Conservation (phyloP, 352 stramenopile genomes). For the Phytopythium ostracodes region DNA sequence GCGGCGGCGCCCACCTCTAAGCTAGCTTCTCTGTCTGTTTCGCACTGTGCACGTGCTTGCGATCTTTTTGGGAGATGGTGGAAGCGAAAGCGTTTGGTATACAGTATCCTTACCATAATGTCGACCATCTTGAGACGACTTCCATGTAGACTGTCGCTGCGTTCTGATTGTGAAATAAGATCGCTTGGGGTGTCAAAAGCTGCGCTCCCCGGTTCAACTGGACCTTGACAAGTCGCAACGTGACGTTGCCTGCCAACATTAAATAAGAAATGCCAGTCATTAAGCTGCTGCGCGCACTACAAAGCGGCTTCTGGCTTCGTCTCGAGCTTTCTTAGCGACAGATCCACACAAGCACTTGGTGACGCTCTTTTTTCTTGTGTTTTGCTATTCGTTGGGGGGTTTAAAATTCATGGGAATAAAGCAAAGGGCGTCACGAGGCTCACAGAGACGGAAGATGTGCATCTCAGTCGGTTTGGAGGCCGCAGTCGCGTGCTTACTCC, state of each 20-base stretch:
- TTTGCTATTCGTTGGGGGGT: not conserved
- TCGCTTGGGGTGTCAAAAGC: not conserved
- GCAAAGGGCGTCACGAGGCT: not conserved
- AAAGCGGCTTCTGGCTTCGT: no score
- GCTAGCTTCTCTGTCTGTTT: not conserved
- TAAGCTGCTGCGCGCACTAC: no score
- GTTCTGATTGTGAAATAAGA: not conserved
- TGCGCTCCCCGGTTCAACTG: not conserved
- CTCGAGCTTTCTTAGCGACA: not conserved
- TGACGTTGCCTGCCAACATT: not conserved
- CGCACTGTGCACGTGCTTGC: no score
- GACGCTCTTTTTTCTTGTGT: not conserved
- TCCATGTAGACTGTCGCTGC: no score
- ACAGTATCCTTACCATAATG: no score
- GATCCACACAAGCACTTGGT: no score
- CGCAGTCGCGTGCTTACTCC: slow-evolving; percentile 36
- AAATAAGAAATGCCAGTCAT: not conserved
- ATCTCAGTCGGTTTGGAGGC: not conserved
- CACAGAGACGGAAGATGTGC: not conserved
- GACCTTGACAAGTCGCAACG: not conserved
- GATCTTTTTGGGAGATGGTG: not conserved
- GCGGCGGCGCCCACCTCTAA: no score
- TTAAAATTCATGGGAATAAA: slow-evolving; percentile 6
- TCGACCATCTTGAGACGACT: no score
- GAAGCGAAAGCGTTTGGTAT: no score